Conservation (phyloP, 208 protist species). For the Acanthamoeba sp. region DNA sequence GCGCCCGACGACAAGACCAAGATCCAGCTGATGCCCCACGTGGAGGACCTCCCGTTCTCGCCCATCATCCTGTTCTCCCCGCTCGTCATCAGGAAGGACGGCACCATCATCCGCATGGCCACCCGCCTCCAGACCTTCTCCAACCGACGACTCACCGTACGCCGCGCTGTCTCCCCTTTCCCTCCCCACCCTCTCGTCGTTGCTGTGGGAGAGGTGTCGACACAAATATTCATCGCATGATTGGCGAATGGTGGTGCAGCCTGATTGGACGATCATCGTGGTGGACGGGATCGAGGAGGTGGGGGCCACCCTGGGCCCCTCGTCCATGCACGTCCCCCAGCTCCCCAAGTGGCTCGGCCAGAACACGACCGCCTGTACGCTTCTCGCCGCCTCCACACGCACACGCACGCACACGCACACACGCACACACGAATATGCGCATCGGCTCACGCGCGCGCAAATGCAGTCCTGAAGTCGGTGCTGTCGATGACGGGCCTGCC, state of each 20-base stretch:
- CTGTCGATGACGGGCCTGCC: constrained; percentile 15
- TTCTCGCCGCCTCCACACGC: not conserved
- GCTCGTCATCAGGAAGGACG: not conserved
- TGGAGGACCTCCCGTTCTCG: not conserved
- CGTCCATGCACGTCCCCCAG: not conserved
- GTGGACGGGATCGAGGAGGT: constrained; percentile 18
- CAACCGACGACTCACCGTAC: not conserved
- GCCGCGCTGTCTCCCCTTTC: no score
- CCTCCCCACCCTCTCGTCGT: no score
- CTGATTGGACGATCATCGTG: not conserved
- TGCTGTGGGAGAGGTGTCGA: no score
- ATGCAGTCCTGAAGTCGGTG: not conserved
- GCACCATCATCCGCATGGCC: not conserved
- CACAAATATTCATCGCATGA: no score
- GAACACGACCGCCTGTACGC: not conserved
- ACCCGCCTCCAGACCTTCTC: not conserved
- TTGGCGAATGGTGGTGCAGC: not conserved
- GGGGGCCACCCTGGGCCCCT: not conserved
- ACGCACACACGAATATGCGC: no score
- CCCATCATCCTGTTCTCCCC: not conserved
- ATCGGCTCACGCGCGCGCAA: not conserved
- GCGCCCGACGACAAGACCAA: not conserved
- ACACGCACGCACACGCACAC: no score
- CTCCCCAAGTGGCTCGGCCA: constrained; percentile 7
- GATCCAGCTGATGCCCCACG: not conserved